These are phyloP conservation scores for Amorphotheca resinae DNA, from an alignment of 495 filamentous ascomycete genomes.

Conservation along the genomic window DNA sequence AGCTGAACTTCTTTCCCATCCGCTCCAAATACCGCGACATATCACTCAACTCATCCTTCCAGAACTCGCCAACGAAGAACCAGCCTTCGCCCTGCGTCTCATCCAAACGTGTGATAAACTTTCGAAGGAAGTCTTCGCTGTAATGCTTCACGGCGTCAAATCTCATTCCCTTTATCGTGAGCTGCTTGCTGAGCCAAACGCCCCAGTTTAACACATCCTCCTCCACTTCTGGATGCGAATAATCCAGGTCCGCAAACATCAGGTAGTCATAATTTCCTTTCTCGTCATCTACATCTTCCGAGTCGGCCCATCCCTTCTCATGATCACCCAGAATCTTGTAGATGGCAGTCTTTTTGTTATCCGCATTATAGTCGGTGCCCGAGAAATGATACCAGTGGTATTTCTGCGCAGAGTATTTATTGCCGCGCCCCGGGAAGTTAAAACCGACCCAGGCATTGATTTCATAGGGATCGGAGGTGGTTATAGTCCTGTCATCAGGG, in stretches of 20 bases:
- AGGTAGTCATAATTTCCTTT: slow-evolving; percentile 66
- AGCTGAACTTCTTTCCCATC: slow-evolving; percentile 42
- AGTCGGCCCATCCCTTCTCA: slow-evolving; percentile 48
- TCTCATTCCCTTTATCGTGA: slow-evolving; percentile 52
- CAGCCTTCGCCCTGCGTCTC: slow-evolving; percentile 35
- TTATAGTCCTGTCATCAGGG: slow-evolving; percentile 41
- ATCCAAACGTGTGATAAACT: slow-evolving; percentile 44
- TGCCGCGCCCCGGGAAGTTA: slow-evolving; percentile 48
- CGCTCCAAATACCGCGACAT: slow-evolving; percentile 46
- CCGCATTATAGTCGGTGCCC: slow-evolving; percentile 55
- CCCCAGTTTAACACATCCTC: slow-evolving; percentile 56
- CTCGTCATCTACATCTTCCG: slow-evolving; percentile 44
- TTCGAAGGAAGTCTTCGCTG: slow-evolving; percentile 47
- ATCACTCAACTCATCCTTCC: slow-evolving; percentile 44
- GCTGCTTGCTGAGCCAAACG: slow-evolving; percentile 45
- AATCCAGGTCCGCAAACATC: slow-evolving; percentile 56
- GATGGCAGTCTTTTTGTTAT: slow-evolving; percentile 45
- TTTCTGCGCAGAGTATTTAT: slow-evolving; percentile 46
- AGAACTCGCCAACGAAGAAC: slow-evolving; percentile 66
- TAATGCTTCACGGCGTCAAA: slow-evolving; percentile 70
- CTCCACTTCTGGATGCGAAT: slow-evolving; percentile 49
- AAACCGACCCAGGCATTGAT: slow-evolving; percentile 60
- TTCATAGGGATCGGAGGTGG: slow-evolving; percentile 44
- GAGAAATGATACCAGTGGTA: slow-evolving; percentile 63
- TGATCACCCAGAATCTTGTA: slow-evolving; percentile 53